A percentile compares a stretch with the other conserved stretches of the same genome.
Evolutionary conservation across 2,329 filamentous ascomycete genomes (phyloP).

Genomic region (Podosphaera xanthii): DNA sequence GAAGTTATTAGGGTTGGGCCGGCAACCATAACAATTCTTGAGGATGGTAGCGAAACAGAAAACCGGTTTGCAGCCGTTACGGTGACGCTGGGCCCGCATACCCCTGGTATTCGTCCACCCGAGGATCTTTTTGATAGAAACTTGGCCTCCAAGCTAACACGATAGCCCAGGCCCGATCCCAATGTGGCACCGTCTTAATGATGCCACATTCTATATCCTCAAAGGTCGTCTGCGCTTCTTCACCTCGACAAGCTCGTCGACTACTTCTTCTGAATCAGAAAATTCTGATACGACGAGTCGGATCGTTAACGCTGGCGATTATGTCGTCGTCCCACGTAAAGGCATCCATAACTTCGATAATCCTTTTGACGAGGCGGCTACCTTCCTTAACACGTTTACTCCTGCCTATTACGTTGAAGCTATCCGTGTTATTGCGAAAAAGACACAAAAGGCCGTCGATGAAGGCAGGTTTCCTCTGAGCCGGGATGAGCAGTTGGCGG

Average conservation of each 20-base stretch:
- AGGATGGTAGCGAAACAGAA: conserved; percentile 19
- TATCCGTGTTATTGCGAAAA: conserved; percentile 5
- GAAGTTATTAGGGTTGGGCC: conserved; percentile 26
- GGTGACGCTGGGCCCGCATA: conserved; percentile 20
- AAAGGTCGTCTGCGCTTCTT: conserved; percentile 26
- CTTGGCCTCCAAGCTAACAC: not conserved
- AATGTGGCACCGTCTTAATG: conserved; percentile 35
- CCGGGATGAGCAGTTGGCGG: conserved; percentile 4
- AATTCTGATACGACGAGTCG: not conserved
- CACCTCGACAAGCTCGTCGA: not conserved
- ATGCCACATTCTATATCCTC: conserved; percentile 32
- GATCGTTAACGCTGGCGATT: conserved; percentile 25
- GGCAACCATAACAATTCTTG: conserved; percentile 20
- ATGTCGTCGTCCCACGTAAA: conserved; percentile 28
- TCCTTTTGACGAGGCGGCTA: conserved; percentile 27
- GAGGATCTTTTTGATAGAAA: not conserved
- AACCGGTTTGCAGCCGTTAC: conserved; percentile 25
- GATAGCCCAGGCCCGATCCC: conserved; percentile 20
- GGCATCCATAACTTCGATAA: conserved; percentile 33
- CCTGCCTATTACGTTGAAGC: conserved; percentile 16
- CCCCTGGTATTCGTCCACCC: not conserved
- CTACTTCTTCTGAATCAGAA: not conserved
- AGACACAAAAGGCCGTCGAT: conserved; percentile 2
- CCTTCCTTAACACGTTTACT: conserved; percentile 33
- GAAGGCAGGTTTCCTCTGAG: conserved; percentile 3